Evolutionary conservation across 495 filamentous ascomycete genomes (phyloP).

Genomic region (Achaetomiella virescens): DNA sequence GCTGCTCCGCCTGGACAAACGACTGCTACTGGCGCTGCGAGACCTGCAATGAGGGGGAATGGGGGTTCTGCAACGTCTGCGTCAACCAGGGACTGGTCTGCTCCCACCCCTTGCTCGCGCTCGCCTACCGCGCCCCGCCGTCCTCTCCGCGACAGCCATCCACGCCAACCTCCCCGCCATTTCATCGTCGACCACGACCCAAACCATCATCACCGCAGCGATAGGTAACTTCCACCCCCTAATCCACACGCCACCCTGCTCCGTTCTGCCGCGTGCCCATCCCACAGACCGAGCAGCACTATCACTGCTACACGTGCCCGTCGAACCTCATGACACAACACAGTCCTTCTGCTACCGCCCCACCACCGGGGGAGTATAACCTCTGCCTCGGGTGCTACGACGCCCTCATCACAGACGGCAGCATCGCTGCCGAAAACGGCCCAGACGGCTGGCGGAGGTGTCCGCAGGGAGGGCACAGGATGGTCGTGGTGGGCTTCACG

Average conservation of each 20-base stretch:
- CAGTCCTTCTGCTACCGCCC: not conserved
- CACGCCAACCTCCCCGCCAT: constrained; percentile 17
- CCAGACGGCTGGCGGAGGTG: constrained; percentile 76
- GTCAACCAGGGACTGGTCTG: constrained; percentile 72
- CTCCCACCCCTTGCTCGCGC: constrained; percentile 67
- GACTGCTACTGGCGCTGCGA: constrained; percentile 80
- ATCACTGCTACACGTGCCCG: constrained; percentile 57
- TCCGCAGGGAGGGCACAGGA: constrained; percentile 62
- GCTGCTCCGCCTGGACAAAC: constrained; percentile 65
- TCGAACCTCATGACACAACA: constrained; percentile 17
- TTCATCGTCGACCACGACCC: not conserved
- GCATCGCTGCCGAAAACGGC: constrained; percentile 67
- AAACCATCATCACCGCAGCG: constrained; percentile 24
- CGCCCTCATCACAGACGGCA: constrained; percentile 51
- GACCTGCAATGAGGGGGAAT: constrained; percentile 79
- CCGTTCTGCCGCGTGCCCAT: constrained; percentile 68
- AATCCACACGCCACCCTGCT: constrained; percentile 63
- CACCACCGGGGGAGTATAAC: constrained; percentile 64
- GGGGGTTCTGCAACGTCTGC: constrained; percentile 82
- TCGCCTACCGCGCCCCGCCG: constrained; percentile 37
- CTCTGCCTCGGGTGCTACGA: constrained; percentile 73
- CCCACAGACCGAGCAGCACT: constrained; percentile 58
- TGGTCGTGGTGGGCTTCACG: constrained; percentile 71
- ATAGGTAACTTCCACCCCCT: constrained; percentile 45
- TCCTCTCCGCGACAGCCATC: constrained; percentile 10